These are phyloP conservation scores for Globisporangium iwayamae DNA, from an alignment of 352 stramenopile species.

Conservation along the genomic window DNA sequence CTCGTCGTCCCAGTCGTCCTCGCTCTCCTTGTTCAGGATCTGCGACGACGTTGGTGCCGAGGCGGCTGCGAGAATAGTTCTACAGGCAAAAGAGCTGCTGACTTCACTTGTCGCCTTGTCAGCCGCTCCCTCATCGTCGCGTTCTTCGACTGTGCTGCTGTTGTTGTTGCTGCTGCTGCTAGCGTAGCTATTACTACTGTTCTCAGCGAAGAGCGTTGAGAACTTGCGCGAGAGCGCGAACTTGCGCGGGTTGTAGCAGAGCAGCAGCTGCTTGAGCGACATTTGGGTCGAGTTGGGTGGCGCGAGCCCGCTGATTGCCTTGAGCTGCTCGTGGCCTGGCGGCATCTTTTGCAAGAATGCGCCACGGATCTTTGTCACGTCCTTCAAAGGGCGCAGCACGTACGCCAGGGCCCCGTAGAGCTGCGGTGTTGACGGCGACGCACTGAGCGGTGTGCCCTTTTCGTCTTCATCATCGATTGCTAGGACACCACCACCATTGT, in stretches of 20 bases:
- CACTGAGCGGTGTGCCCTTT: slow-evolving; percentile 1
- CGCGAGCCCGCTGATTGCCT: slow-evolving; percentile 38
- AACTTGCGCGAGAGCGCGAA: slow-evolving; percentile 65
- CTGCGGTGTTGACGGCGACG: slow-evolving; percentile 8
- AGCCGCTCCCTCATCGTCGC: not conserved
- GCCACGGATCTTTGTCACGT: slow-evolving; percentile 49
- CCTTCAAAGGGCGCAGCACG: slow-evolving; percentile 30
- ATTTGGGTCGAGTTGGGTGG: slow-evolving; percentile 46
- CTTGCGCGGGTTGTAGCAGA: slow-evolving; percentile 73
- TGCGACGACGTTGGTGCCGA: slow-evolving; percentile 4
- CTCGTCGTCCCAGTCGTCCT: slow-evolving; percentile 44
- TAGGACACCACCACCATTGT: not conserved
- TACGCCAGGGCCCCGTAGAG: slow-evolving; percentile 16
- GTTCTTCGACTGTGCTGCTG: not conserved
- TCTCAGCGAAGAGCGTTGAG: slow-evolving; percentile 28
- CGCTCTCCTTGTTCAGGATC: slow-evolving; percentile 23
- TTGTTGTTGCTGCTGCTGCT: not conserved
- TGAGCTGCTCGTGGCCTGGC: slow-evolving; percentile 41
- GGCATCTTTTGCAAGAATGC: slow-evolving; percentile 55
- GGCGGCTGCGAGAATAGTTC: not conserved
- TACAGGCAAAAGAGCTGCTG: not conserved
- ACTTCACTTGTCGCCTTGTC: too few relatives aligned
- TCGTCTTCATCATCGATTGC: not conserved
- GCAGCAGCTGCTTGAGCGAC: slow-evolving; percentile 74
- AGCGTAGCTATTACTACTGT: not conserved